phyloP scores from a whole-genome alignment of 2,329 filamentous ascomycete genomes.

The Leptographium lundbergii region DNA sequence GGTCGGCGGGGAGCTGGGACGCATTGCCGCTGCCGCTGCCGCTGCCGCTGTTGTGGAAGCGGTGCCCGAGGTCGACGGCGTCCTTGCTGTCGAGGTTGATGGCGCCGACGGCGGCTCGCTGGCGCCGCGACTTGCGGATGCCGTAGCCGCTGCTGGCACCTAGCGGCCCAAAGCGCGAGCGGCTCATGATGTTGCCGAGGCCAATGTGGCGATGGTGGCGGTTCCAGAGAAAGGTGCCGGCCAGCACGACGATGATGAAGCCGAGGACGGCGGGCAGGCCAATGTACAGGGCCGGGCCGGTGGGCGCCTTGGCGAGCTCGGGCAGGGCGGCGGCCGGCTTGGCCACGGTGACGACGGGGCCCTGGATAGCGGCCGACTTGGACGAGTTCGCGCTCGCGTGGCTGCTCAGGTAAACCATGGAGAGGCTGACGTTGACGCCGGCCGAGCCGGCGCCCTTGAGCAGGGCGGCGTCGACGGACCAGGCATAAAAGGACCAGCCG shows the following conservation, averaged over 20 bases:
- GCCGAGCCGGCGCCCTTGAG: constrained; percentile 21
- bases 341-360: constrained; percentile 30
- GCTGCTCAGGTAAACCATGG: constrained; percentile 23
- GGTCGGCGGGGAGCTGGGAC: constrained; percentile 13
- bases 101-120: constrained; percentile 19
- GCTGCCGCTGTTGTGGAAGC: constrained; percentile 15
- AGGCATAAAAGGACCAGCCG: constrained; percentile 34
- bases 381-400: too few relatives aligned
- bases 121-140: constrained; percentile 19
- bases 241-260: constrained; percentile 31
- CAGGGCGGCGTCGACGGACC: constrained; percentile 25
- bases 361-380: constrained; percentile 17
- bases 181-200: constrained; percentile 39
- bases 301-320: constrained; percentile 20
- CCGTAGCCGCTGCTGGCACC: constrained; percentile 27
- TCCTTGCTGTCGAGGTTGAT: constrained; percentile 12
- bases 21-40: constrained; percentile 5
- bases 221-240: constrained; percentile 47
- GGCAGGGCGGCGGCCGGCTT: constrained; percentile 20
- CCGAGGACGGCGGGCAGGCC: constrained; percentile 39
- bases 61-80: constrained; percentile 33
- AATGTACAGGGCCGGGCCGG: constrained; percentile 33
- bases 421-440: constrained; percentile 34
- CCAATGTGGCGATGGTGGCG: constrained; percentile 34
- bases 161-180: constrained; percentile 12